Base-by-base conservation (phyloP, 1,284 basidiomycete genomes). In the Ustilago sp. region DNA sequence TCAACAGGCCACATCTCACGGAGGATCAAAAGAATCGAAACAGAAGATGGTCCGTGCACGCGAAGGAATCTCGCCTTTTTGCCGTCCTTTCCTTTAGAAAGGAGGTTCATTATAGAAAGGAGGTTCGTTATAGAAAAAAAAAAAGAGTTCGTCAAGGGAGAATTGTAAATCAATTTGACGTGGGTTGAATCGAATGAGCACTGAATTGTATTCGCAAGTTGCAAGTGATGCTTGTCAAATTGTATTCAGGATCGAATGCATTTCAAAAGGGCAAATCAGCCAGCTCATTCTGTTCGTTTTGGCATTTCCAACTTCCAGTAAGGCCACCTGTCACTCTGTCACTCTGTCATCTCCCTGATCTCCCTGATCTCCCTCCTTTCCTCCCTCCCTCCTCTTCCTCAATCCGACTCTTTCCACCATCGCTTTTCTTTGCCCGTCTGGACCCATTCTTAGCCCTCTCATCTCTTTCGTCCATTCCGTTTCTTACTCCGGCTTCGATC, bases 1-100 rank as follows among this genome's bases (percentile, higher is more conserved):
- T 1, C 6, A 3, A 47, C 8, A 3, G 8, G 2, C 5, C 4
- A 47, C n/a, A 54, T 17, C 4, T 1, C n/a, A 8, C 4, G 4
- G 36, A 53, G n/a, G 17, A 36, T 12, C 12, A n/a, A 8, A n/a
- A n/a, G 9, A 50, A 39, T n/a, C 0, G 38, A n/a, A 41, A 5
- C 8, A 31, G n/a, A 55, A 63, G 52, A 54, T 72, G 69, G 69
- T 72, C 57, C 69, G 69, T 72, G 69, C 51, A 55, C 69, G 69
- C 56, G 53, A 55, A 56, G 39, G 48, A 63, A 55, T 17, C 15
- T 41, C 39, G 39, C 39, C 13, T 13, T 41, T 41, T 41, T 4
- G 17, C 13, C 13, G 11, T 41, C 23, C 23, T 28, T 28, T 28
- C 23, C 23, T 3, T 28, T 28, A 28, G 23, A 28, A 28, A 28